phyloP scores from a whole-genome alignment of 1,284 basidiomycete genomes.

The Cerioporus squamosus region DNA sequence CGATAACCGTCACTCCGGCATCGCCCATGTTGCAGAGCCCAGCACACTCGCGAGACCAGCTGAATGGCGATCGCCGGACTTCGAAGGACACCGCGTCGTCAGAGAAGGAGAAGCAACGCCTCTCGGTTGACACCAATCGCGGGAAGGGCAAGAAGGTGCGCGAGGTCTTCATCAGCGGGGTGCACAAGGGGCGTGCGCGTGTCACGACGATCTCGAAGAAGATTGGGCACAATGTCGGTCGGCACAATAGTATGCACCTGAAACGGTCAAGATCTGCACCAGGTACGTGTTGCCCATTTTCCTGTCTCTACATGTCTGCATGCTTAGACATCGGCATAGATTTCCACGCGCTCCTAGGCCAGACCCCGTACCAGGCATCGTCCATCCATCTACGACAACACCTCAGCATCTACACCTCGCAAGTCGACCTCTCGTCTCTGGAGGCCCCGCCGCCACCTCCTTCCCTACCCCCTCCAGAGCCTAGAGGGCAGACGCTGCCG shows the following conservation, averaged over 20 bases:
- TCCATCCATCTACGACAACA: slow-evolving; percentile 83
- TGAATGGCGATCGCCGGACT: slow-evolving; percentile 9
- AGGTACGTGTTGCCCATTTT: slow-evolving; percentile 46
- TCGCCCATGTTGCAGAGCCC: slow-evolving; percentile 38
- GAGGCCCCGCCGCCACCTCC: slow-evolving; percentile 45
- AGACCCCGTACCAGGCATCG: slow-evolving; percentile 78
- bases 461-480: slow-evolving; percentile 41
- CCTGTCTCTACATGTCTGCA: too few species aligned
- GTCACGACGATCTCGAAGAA: slow-evolving; percentile 78
- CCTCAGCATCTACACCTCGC: slow-evolving; percentile 48
- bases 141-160: slow-evolving; percentile 66
- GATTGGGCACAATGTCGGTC: slow-evolving; percentile 70
- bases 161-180: slow-evolving; percentile 71
- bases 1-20: slow-evolving; percentile 54
- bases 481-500: slow-evolving; percentile 40
- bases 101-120: slow-evolving; percentile 30
- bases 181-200: slow-evolving; percentile 71
- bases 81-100: slow-evolving; percentile 12
- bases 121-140: slow-evolving; percentile 29
- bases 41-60: slow-evolving; percentile 16
- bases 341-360: slow-evolving; percentile 64
- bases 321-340: slow-evolving; percentile 42
- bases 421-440: slow-evolving; percentile 29
- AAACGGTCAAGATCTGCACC: slow-evolving; percentile 68
- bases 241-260: slow-evolving; percentile 49